phyloP scores from a whole-genome alignment of 768 basidiomycete genomes.

The Boletus vermiculosoides region DNA sequence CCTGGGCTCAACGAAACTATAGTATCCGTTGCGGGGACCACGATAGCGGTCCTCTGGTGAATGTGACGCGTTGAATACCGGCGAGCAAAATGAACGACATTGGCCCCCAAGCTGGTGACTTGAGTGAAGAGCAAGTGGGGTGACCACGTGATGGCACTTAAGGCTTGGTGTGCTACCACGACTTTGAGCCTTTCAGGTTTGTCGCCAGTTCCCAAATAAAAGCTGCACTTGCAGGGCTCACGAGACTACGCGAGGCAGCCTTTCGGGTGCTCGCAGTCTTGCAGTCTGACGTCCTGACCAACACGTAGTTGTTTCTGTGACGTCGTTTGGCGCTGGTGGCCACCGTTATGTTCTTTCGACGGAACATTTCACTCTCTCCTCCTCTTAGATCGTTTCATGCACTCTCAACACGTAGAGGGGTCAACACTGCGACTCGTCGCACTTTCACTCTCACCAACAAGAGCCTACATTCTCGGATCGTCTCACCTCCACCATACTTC shows the following conservation, averaged over 20 bases:
- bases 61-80: not conserved
- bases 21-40: not conserved
- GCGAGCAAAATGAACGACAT: not conserved
- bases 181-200: not conserved
- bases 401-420: constrained; percentile 4
- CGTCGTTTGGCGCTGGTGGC: constrained; percentile 36
- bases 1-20: not conserved
- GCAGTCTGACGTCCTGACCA: constrained; percentile 11
- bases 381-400: constrained; percentile 26
- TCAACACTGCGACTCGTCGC: constrained; percentile 19
- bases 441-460: constrained; percentile 17
- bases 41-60: not conserved
- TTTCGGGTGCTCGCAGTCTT: constrained; percentile 5
- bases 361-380: constrained; percentile 24
- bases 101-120: constrained; percentile 1
- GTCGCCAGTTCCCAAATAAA: not conserved
- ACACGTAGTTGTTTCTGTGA: constrained; percentile 41
- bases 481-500: constrained; percentile 7
- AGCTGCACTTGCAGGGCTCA: not conserved
- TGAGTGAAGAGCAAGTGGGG: not conserved
- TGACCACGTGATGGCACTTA: constrained; percentile 4
- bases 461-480: constrained; percentile 9
- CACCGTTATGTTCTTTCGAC: constrained; percentile 32
- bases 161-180: not conserved
- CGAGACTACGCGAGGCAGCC: constrained; percentile 22